phyloP scores from a whole-genome alignment of 2,329 filamentous ascomycete species.

The Fragosphaeria purpurea region DNA sequence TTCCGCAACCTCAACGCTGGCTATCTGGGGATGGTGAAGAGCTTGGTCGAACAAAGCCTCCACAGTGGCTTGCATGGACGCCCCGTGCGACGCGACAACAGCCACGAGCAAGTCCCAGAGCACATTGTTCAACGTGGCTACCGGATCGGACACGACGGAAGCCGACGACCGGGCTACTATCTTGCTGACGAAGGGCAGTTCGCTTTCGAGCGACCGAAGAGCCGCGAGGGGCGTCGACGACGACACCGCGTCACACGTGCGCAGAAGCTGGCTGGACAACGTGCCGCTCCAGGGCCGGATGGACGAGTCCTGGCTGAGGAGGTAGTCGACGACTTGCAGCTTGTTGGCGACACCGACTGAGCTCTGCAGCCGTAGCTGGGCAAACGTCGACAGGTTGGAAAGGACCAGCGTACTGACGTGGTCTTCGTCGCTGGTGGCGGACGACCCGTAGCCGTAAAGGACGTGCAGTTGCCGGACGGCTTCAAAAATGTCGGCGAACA shows the following conservation, averaged over 20 bases:
- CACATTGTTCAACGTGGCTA: slow-evolving; percentile 36
- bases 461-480: slow-evolving; percentile 42
- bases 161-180: slow-evolving; percentile 41
- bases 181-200: slow-evolving; percentile 51
- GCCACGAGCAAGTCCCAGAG: slow-evolving; percentile 36
- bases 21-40: slow-evolving; percentile 1
- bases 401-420: slow-evolving; percentile 26
- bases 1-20: neutral
- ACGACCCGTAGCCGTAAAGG: slow-evolving; percentile 27
- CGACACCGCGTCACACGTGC: slow-evolving; percentile 40
- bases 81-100: slow-evolving; percentile 28
- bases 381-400: slow-evolving; percentile 33
- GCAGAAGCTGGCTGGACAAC: slow-evolving; percentile 43
- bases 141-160: slow-evolving; percentile 39
- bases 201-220: slow-evolving; percentile 52
- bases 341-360: slow-evolving; percentile 26
- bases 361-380: slow-evolving; percentile 33
- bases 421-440: slow-evolving; percentile 3
- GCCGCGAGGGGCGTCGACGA: slow-evolving; percentile 47
- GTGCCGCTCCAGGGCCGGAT: slow-evolving; percentile 36
- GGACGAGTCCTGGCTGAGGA: slow-evolving; percentile 25
- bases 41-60: slow-evolving; percentile 15
- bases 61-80: slow-evolving; percentile 11
- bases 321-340: slow-evolving; percentile 38
- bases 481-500: slow-evolving; percentile 47